phyloP scores from a whole-genome alignment of 192 early-diverging fungal species.

The Backusella circina region DNA sequence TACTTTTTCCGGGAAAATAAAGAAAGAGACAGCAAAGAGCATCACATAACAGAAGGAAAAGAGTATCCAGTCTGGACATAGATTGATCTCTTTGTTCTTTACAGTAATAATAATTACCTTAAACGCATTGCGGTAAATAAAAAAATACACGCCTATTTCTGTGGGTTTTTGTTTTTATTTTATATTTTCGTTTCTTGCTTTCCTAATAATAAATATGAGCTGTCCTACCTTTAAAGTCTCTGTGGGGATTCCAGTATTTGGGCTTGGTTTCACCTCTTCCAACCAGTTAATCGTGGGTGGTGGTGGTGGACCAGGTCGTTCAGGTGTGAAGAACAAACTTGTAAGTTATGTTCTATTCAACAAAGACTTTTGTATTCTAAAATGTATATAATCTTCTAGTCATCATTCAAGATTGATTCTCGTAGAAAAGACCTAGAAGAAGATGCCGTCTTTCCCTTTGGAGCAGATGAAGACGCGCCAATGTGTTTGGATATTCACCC shows the following conservation, averaged over 20 bases:
- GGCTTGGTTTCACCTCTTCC: constrained; percentile 50
- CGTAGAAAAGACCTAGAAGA: constrained; percentile 30
- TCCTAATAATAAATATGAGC: not conserved
- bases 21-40: too few relatives aligned
- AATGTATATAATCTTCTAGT: constrained; percentile 29
- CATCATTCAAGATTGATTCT: constrained; percentile 48
- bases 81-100: too few relatives aligned
- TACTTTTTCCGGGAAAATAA: not conserved
- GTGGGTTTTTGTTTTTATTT: not conserved
- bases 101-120: too few relatives aligned
- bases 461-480: constrained; percentile 76
- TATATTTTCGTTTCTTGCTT: not conserved
- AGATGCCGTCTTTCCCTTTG: constrained; percentile 24
- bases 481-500: constrained; percentile 80
- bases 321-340: constrained; percentile 87
- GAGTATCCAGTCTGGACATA: too few relatives aligned
- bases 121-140: not conserved
- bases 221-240: constrained; percentile 39
- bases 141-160: not conserved
- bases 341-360: constrained; percentile 39
- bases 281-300: constrained; percentile 72
- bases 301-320: constrained; percentile 78
- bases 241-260: constrained; percentile 60
- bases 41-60: too few relatives aligned
- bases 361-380: not conserved